phyloP scores from a whole-genome alignment of 331 rosid species.

The Ulmus americana region DNA sequence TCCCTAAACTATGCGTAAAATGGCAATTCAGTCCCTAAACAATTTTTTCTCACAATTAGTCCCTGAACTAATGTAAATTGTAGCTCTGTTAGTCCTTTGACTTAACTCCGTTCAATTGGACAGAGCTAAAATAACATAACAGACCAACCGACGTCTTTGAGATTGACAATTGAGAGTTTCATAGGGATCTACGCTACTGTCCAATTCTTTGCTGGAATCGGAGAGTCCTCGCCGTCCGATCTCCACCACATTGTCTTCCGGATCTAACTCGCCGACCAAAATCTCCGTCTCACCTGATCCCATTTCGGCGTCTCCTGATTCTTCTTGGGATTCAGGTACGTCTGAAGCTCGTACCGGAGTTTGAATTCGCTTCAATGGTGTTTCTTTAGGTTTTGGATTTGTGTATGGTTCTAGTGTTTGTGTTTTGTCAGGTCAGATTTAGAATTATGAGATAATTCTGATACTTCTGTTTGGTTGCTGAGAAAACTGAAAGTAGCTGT shows the following conservation, averaged over 20 bases:
- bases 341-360: neutral
- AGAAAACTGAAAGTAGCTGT: neutral
- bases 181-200: slow-evolving; percentile 3
- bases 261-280: slow-evolving; percentile 15
- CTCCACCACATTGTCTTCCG: slow-evolving; percentile 6
- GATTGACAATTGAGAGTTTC: neutral
- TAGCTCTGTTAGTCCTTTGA: too few relatives aligned
- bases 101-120: too few relatives aligned
- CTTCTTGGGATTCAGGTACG: neutral
- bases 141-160: neutral
- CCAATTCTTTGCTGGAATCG: slow-evolving; percentile 8
- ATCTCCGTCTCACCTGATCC: slow-evolving; percentile 11
- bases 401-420: too few relatives aligned
- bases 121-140: neutral
- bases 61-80: too few relatives aligned
- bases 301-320: neutral
- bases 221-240: slow-evolving; percentile 20
- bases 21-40: too few relatives aligned
- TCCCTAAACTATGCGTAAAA: too few relatives aligned
- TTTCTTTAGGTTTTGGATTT: neutral
- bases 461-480: neutral
- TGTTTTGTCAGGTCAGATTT: too few relatives aligned
- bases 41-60: too few relatives aligned
- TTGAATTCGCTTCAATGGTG: neutral
- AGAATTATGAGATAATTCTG: too few relatives aligned